Base-by-base conservation (phyloP, 192 early-diverging fungal species). In the Coemansia sp. region DNA sequence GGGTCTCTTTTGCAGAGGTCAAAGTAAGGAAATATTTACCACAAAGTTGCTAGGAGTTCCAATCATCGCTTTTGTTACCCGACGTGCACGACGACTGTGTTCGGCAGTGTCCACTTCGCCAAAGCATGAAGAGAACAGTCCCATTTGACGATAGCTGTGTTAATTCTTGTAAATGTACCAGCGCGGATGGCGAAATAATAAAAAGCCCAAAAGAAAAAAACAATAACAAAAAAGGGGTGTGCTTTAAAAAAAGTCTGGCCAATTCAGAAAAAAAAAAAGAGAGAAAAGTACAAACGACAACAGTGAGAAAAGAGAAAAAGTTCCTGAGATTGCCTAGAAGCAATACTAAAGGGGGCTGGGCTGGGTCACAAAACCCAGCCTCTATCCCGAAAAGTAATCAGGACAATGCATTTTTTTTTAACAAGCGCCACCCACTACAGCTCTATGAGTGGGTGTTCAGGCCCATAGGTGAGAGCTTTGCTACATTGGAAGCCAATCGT, bases 1-100 rank as follows among this genome's bases (percentile, higher is more conserved):
- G 27, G 27, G 27, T 27, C 33, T 9, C 39, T 46, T 31, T 41
- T 55, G 16, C 20, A 16, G 36, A 16, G 27, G 22, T 27, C 15
- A 15, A 44, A 44, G 43, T 15, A 68, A n/a, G 15, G 22, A 7
- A 12, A 7, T 22, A 65, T 71, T 76, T 81, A 81, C 79, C 63
- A 84, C 77, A 75, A 84, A 84, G 73, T 84, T 84, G 46, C 68
- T 75, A 20, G 81, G 81, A 62, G 68, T 58, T 6, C 81, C 77
- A 50, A 84, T 84, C 81, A 84, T 84, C 22, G 81, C 77, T 71
- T 84, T 84, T 58, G 76, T 84, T 31, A 84, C 70, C 6, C 77
- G 73, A 8, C 75, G 66, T 29, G 69, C 58, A 36, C 68, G 65
- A 34, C 53, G 68, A 41, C 66, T 40, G 11, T 53, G 33, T 49